A percentile compares a stretch with the other conserved stretches of the same genome.
These are phyloP conservation scores for Pseudogymnoascus sp. DNA, from an alignment of 2,329 filamentous ascomycete genomes.

Conservation along the genomic window DNA sequence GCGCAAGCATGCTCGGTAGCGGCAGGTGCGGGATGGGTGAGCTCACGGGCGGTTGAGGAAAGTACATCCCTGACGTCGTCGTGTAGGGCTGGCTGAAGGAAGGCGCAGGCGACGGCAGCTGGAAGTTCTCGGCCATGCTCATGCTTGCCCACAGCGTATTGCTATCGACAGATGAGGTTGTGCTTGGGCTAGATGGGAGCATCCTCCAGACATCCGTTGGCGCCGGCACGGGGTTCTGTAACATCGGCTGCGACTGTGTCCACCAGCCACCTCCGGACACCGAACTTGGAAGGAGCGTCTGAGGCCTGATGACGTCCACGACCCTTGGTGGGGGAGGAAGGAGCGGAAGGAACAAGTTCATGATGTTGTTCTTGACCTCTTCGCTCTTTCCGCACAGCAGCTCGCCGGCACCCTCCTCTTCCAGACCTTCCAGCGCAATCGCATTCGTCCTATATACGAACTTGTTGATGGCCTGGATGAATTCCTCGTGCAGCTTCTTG, in stretches of 20 bases:
- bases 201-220: slow-evolving; percentile 85
- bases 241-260: slow-evolving; percentile 52
- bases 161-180: slow-evolving; percentile 66
- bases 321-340: slow-evolving; percentile 73
- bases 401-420: slow-evolving; percentile 94
- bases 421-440: slow-evolving; percentile 83
- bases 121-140: slow-evolving; percentile 58
- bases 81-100: slow-evolving; percentile 68
- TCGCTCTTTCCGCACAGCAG: slow-evolving; percentile 85
- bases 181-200: slow-evolving; percentile 74
- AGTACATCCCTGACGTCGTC: slow-evolving; percentile 66
- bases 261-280: slow-evolving; percentile 68
- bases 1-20: slow-evolving; percentile 77
- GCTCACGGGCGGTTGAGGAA: slow-evolving; percentile 67
- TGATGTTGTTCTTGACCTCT: slow-evolving; percentile 82
- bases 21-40: slow-evolving; percentile 70
- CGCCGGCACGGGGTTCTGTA: slow-evolving; percentile 57
- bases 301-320: slow-evolving; percentile 81
- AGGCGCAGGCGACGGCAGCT: slow-evolving; percentile 69
- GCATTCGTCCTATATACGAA: slow-evolving; percentile 90
- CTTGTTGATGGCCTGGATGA: slow-evolving; percentile 92
- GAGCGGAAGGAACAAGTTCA: slow-evolving; percentile 76
- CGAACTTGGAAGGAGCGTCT: slow-evolving; percentile 77
- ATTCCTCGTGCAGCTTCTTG: slow-evolving; percentile 96
- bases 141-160: slow-evolving; percentile 67